Evolutionary conservation across 345 rosid genomes (phyloP), one percentile per base, ranked within the genome.

Genomic region (Aquilaria malaccensis): DNA sequence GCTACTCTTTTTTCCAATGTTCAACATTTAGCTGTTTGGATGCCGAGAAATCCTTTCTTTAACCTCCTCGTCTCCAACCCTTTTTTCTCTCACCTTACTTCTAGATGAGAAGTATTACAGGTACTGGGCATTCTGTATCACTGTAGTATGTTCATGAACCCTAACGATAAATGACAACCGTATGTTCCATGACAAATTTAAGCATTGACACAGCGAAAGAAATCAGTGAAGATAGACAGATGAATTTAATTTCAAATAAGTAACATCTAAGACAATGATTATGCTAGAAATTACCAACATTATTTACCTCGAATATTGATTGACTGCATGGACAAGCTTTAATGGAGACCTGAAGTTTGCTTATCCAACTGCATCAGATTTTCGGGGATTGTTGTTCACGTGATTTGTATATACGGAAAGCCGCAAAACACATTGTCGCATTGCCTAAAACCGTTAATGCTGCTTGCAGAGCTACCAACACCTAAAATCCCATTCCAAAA

Each of bases 401-500:
- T 14, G 76, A 73, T 72, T 77, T 84, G 82, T 72, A 80, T 65
- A 89, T 86, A 46, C 90, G 86, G 76, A 52, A 89, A 64, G 98
- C 97, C 48, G 92, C 98, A 50, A 85, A 66, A 61, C 94, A 85
- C 85, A 93, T 70, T 29, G 97, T 89, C 29, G 79, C 78, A 61
- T 89, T 89, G 53, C 99, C 97, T 11, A 87, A 62, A n/a, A 82
- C 88, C 6, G 97, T 93, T 58, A 93, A 56, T 6, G 88, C 94
- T 45, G 81, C 96, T 71, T 88, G 98, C 71, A 88, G 79, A 64
- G 87, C 96, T 49, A 91, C 91, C 78, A 86, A 63, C 41, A 88
- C 91, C 91, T 85, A 63, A 58, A 67, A 57, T 32, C 62, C 54
- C 61, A 30, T 54, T 37, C 10, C 48, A 52, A 11, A 11, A 50